phyloP scores from a whole-genome alignment of 2,329 filamentous ascomycete genomes.

The Colletotrichum horii region DNA sequence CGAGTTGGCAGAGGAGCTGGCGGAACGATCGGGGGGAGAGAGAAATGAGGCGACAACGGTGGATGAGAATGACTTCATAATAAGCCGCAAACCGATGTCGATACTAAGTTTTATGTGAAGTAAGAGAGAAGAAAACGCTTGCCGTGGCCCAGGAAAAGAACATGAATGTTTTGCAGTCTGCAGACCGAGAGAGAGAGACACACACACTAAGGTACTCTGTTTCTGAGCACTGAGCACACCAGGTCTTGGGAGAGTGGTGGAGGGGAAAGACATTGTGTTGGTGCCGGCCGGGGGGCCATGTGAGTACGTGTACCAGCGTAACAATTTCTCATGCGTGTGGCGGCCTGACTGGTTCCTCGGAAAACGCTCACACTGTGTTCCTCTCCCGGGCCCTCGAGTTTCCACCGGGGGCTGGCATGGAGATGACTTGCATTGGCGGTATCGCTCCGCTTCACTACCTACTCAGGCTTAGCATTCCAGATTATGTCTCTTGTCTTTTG shows the following conservation, averaged over 20 bases:
- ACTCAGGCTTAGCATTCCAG: background rate
- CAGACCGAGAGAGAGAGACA: background rate
- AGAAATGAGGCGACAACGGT: background rate
- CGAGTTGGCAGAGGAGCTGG: background rate
- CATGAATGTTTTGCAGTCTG: background rate
- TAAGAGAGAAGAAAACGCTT: background rate
- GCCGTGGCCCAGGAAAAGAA: background rate
- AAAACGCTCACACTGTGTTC: conserved; percentile 14
- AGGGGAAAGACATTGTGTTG: background rate
- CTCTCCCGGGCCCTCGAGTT: background rate
- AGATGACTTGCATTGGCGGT: background rate
- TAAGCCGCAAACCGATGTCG: background rate
- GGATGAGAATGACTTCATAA: background rate
- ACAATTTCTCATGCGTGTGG: background rate
- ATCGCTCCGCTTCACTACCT: background rate
- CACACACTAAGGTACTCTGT: background rate
- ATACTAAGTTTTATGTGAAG: background rate
- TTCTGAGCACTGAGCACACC: background rate
- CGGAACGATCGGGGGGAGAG: background rate
- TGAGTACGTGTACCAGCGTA: background rate
- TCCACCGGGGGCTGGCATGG: background rate
- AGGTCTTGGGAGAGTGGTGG: background rate
- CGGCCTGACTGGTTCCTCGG: background rate
- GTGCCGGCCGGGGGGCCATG: background rate
- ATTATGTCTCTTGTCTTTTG: background rate